Base-by-base conservation (phyloP, 2,329 filamentous ascomycete genomes). In the Paecilomyces sp. region DNA sequence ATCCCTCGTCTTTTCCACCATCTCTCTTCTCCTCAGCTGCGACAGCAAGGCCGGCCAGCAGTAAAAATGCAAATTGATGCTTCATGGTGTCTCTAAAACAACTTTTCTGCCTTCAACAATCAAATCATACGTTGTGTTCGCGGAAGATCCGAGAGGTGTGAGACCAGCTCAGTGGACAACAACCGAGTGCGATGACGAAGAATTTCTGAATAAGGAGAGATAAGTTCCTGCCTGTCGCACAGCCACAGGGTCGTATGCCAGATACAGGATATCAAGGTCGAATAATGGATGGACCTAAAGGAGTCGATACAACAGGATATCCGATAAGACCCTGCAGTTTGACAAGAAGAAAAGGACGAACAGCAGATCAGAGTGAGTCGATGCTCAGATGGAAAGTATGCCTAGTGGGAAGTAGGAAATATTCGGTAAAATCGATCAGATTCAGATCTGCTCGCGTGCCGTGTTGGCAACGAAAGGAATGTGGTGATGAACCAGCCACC, bases 151-250 rank as follows among this genome's bases (percentile, higher is more conserved):
- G 28, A 53, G 24, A 25, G 22, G 24, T 25, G 11, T 63, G 71
- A 73, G 71, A 65, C 71, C 71, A 66, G 71, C 71, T 72, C 70
- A 61, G 41, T 47, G 1, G n/a, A 62, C 61, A 47, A n/a, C 18
- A 56, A 58, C 54, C 31, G 57, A 60, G 31, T 56, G 18, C 6
- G 56, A 54, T 55, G 58, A 51, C 31, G 56, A 55, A 60, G n/a
- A 7, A 47, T 18, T 47, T 50, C 24, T 57, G 56, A 59, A 56
- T 58, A 50, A 25, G 25, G 52, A 54, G 33, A 31, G 33, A 56
- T 59, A 58, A 47, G 8, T 41, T 34, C 15, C 24, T n/a, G 55
- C 24, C 25, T 28, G 31, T 28, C 34, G 36, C 51, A 30, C 24
- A 53, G 51, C 51, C 51, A 53, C 51, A 53, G 28, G 28, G 51